These are phyloP conservation scores for Suillus alpinus DNA, from an alignment of 768 basidiomycete species.

Conservation along the genomic window DNA sequence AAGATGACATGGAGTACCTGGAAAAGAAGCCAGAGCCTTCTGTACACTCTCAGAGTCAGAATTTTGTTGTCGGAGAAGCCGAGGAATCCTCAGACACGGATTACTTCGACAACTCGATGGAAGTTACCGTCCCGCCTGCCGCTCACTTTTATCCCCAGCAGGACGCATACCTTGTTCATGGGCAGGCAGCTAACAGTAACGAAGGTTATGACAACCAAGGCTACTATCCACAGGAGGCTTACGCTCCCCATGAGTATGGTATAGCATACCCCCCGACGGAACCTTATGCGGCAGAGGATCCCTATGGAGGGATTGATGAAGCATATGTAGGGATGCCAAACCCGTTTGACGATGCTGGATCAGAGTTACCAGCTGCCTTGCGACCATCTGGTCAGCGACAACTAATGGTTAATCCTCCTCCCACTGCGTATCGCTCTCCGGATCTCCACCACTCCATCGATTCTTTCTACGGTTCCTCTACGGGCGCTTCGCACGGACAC, in stretches of 20 bases:
- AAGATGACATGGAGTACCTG: conserved; percentile 29
- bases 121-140: conserved; percentile 12
- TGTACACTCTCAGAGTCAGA: conserved; percentile 8
- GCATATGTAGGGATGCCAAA: conserved; percentile 12
- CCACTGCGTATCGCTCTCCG: conserved; percentile 1
- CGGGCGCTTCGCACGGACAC: neutral
- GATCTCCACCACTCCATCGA: conserved; percentile 23
- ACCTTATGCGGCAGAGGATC: conserved; percentile 20
- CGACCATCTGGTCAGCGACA: conserved; percentile 13
- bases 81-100: conserved; percentile 18
- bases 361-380: conserved; percentile 13
- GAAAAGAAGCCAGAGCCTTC: conserved; percentile 17
- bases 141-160: conserved; percentile 23
- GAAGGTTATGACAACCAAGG: conserved; percentile 10
- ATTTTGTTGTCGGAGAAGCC: conserved; percentile 14
- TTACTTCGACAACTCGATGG: conserved; percentile 22
- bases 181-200: conserved; percentile 8
- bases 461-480: conserved; percentile 22
- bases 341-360: conserved; percentile 9
- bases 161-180: neutral
- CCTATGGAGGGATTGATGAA: conserved; percentile 12
- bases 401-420: conserved; percentile 5
- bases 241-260: conserved; percentile 20
- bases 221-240: conserved; percentile 21
- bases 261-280: conserved; percentile 28